These are phyloP conservation scores for Lophiotrema nucula DNA, from an alignment of 495 filamentous ascomycete genomes.

Conservation along the genomic window DNA sequence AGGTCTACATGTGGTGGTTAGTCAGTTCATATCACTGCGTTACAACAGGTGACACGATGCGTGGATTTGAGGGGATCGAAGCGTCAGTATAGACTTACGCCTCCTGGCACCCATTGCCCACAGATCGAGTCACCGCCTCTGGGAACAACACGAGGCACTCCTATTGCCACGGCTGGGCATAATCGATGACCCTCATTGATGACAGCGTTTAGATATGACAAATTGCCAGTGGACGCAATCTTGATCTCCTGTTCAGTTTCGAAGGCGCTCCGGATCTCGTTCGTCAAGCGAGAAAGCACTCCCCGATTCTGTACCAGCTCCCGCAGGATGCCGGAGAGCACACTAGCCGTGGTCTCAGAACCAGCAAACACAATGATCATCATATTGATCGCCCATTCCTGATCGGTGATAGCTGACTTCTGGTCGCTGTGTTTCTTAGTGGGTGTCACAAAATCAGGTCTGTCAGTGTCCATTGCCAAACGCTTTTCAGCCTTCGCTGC, in stretches of 20 bases:
- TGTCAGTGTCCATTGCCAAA: constrained; percentile 5
- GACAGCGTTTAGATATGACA: constrained; percentile 30
- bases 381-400: constrained; percentile 27
- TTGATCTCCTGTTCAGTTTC: constrained; percentile 15
- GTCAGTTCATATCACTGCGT: too few relatives aligned
- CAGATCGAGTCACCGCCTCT: constrained; percentile 10
- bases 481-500: constrained; percentile 12
- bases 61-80: too few relatives aligned
- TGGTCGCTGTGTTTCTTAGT: constrained; percentile 19
- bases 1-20: constrained; percentile 3
- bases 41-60: too few relatives aligned
- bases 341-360: constrained; percentile 22
- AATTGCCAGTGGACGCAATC: constrained; percentile 3
- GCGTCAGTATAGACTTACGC: constrained; percentile 16
- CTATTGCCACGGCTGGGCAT: constrained; percentile 13
- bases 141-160: constrained; percentile 13
- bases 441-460: constrained; percentile 21
- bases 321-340: constrained; percentile 10
- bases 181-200: constrained; percentile 26
- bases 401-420: background rate
- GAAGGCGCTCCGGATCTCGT: constrained; percentile 20
- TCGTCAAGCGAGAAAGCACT: constrained; percentile 1
- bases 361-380: constrained; percentile 25
- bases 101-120: constrained; percentile 9
- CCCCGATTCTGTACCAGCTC: constrained; percentile 19